Conservation (phyloP, 345 rosid species). For the Melaleuca quinquenervia region DNA sequence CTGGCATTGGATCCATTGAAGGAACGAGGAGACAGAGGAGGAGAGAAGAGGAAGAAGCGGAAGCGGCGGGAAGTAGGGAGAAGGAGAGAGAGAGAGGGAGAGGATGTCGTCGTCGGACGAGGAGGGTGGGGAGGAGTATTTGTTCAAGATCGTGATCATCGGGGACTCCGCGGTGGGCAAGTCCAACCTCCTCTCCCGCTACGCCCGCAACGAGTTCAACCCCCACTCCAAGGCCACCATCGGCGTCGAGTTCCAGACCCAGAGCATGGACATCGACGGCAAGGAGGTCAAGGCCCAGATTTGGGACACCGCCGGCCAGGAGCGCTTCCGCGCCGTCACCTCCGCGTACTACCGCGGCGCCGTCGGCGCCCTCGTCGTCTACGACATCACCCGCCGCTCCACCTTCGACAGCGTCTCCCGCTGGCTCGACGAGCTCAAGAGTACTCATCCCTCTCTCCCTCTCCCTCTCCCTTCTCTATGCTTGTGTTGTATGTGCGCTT, state of each 20-base stretch:
- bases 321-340: constrained; percentile 89
- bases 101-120: constrained; percentile 41
- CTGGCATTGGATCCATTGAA: neutral
- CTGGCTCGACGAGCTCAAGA: constrained; percentile 84
- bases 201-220: constrained; percentile 85
- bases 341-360: constrained; percentile 96
- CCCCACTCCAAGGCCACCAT: constrained; percentile 86
- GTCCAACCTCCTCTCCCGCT: constrained; percentile 83
- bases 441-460: constrained; percentile 17
- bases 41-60: neutral
- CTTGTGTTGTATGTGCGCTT: neutral
- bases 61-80: no score
- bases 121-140: constrained; percentile 65
- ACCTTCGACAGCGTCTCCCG: constrained; percentile 73
- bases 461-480: neutral
- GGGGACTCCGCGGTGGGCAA: constrained; percentile 98
- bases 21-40: neutral
- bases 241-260: constrained; percentile 95
- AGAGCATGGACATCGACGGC: constrained; percentile 74
- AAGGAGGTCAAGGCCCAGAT: constrained; percentile 94
- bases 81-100: neutral
- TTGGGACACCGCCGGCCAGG: constrained; percentile 99
- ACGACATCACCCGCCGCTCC: constrained; percentile 62
- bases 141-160: constrained; percentile 77
- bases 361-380: constrained; percentile 80